Conservation (phyloP, 768 basidiomycete species). For the Glaciozyma martinii region DNA sequence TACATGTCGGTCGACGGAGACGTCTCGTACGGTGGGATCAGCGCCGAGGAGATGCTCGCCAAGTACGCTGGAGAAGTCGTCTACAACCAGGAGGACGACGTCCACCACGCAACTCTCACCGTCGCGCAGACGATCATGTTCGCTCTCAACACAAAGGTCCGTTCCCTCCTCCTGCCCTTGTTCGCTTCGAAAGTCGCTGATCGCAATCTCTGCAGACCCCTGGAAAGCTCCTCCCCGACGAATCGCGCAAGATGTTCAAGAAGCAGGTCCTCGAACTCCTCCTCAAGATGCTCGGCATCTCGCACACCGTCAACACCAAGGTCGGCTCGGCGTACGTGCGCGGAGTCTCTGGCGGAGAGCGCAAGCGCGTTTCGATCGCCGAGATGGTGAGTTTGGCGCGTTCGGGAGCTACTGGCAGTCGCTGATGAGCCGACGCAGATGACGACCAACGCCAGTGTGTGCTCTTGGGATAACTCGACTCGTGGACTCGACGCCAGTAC, state of each 20-base stretch:
- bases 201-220: neutral
- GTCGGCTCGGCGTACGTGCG: conserved; percentile 65
- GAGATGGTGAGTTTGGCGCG: conserved; percentile 30
- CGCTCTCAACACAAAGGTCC: conserved; percentile 44
- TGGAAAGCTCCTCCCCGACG: conserved; percentile 30
- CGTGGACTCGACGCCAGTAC: conserved; percentile 63
- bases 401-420: neutral
- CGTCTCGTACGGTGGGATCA: conserved; percentile 39
- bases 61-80: conserved; percentile 40
- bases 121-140: conserved; percentile 48
- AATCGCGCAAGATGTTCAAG: conserved; percentile 34
- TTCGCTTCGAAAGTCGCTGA: conserved; percentile 32
- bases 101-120: conserved; percentile 63
- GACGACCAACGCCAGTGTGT: conserved; percentile 36
- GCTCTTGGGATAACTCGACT: conserved; percentile 53
- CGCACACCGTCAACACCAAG: conserved; percentile 58
- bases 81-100: conserved; percentile 58
- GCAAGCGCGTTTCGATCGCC: conserved; percentile 36
- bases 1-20: conserved; percentile 38
- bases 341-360: conserved; percentile 45
- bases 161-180: conserved; percentile 41
- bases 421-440: conserved; percentile 25
- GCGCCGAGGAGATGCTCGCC: conserved; percentile 36
- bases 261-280: conserved; percentile 29
- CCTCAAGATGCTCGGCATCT: conserved; percentile 60